A percentile compares a stretch with the other conserved stretches of the same genome.
phyloP scores from a whole-genome alignment of 441 rosid species.

The Populus hybrid region DNA sequence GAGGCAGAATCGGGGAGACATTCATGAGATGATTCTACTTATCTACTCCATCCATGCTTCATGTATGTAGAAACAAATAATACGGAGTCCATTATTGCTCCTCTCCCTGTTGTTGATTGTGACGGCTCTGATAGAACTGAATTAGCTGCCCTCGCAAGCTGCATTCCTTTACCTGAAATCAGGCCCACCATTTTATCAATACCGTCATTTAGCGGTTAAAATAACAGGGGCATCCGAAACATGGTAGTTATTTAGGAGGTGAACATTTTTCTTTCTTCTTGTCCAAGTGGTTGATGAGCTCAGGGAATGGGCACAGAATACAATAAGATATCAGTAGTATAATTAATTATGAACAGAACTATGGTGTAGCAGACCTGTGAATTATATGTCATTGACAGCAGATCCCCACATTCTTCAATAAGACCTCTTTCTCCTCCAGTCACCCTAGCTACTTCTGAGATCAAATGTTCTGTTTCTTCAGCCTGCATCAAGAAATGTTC shows the following conservation, averaged over 20 bases:
- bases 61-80: no score
- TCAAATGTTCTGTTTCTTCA: constrained; percentile 48
- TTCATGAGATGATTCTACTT: no score
- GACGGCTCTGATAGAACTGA: constrained; percentile 30
- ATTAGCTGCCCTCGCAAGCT: constrained; percentile 52
- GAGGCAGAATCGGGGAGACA: no score
- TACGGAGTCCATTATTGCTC: not conserved
- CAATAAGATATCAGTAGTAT: not conserved
- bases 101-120: constrained; percentile 7
- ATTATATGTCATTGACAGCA: constrained; percentile 37
- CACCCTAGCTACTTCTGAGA: constrained; percentile 67
- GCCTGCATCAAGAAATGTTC: constrained; percentile 43
- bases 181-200: not conserved
- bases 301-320: not conserved
- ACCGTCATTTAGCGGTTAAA: not conserved
- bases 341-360: not conserved
- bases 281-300: no score
- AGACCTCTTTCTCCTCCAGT: constrained; percentile 51
- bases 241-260: not conserved
- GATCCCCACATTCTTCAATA: constrained; percentile 58
- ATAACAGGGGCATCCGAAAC: not conserved
- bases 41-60: no score
- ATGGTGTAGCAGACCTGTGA: constrained; percentile 46
- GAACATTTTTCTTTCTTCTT: no score
- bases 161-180: constrained; percentile 57